Evolutionary conservation across 306 rosid species (phyloP).

Genomic region (Malus sylvestris): DNA sequence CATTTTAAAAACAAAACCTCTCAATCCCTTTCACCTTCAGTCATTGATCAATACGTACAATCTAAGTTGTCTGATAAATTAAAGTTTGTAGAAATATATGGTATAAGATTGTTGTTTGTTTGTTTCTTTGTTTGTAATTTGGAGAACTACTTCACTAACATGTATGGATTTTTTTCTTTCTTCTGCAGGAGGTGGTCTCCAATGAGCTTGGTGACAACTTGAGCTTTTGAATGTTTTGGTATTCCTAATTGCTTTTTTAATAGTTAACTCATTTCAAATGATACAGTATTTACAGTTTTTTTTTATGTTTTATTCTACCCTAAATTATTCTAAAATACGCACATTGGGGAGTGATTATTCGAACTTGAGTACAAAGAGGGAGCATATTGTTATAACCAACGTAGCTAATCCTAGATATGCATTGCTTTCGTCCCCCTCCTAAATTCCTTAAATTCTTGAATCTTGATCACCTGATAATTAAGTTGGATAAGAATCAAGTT

Average conservation of each 20-base stretch:
- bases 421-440: neutral
- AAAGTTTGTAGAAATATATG: neutral
- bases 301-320: neutral
- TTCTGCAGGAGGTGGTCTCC: slow-evolving; percentile 6
- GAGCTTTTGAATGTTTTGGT: slow-evolving; percentile 6
- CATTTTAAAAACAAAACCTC: neutral
- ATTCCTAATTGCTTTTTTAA: slow-evolving; percentile 11
- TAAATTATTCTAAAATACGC: no score
- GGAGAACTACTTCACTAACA: neutral
- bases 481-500: neutral
- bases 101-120: no score
- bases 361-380: no score
- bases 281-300: neutral
- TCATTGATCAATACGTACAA: neutral
- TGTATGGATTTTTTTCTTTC: neutral
- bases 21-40: neutral
- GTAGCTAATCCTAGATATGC: no score
- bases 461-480: neutral
- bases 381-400: no score
- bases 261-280: neutral
- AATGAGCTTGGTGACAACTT: neutral
- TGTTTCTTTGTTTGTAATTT: neutral
- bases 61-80: neutral
- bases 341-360: no score
- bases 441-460: neutral